Evolutionary conservation across 805 yeast genomes (phyloP).

Genomic region (Priceomyces carsonii): DNA sequence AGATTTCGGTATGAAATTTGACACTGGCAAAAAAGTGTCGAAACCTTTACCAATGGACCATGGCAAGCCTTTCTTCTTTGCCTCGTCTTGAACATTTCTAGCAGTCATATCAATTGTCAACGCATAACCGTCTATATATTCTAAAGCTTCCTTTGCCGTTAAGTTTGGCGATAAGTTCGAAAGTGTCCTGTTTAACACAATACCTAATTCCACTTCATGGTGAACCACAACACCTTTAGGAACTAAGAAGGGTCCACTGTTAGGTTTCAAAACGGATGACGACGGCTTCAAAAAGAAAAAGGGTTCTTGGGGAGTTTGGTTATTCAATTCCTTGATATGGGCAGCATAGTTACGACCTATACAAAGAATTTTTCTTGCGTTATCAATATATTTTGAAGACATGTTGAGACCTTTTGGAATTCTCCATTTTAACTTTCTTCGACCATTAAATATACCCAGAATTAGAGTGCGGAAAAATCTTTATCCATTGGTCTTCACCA

Average conservation of each 20-base stretch:
- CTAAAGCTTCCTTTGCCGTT: constrained; percentile 65
- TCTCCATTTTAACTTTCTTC: too few relatives aligned
- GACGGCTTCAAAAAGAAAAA: constrained; percentile 92
- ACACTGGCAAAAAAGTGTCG: constrained; percentile 93
- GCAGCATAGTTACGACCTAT: constrained; percentile 98
- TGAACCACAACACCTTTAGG: constrained; percentile 83
- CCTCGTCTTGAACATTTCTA: constrained; percentile 92
- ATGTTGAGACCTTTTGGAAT: too few relatives aligned
- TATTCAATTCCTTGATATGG: constrained; percentile 87
- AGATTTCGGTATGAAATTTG: constrained; percentile 65
- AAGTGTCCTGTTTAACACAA: constrained; percentile 65
- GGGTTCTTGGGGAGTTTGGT: constrained; percentile 79
- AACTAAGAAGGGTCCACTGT: constrained; percentile 73
- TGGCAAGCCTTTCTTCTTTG: constrained; percentile 90
- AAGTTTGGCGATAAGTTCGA: constrained; percentile 62
- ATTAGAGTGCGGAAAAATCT: too few relatives aligned
- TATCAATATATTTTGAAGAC: constrained; percentile 55
- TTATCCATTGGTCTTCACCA: too few relatives aligned
- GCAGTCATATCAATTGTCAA: constrained; percentile 94
- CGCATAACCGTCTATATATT: constrained; percentile 82
- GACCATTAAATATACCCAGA: too few relatives aligned
- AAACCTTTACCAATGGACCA: constrained; percentile 97
- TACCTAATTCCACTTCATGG: constrained; percentile 92
- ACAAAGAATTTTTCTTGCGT: constrained; percentile 81
- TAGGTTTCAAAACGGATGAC: constrained; percentile 62